Evolutionary conservation across 345 rosid species (phyloP).

Genomic region (Psidium guajava): DNA sequence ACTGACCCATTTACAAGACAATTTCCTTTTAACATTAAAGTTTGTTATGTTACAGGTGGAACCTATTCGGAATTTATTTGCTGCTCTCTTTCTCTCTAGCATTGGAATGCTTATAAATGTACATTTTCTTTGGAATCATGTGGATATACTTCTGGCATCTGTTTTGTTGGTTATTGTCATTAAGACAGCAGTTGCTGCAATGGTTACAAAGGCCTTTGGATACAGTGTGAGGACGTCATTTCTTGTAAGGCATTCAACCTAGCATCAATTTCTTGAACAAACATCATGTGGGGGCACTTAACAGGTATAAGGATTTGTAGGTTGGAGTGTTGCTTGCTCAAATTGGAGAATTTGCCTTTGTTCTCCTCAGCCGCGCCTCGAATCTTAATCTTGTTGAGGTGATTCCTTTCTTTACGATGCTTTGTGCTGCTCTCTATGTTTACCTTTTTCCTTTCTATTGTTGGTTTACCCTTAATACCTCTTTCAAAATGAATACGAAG

Average conservation of each 20-base stretch:
- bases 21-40: not conserved
- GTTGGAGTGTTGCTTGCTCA: slow-evolving; percentile 93
- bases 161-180: slow-evolving; percentile 86
- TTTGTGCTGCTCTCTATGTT: not conserved
- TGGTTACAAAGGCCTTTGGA: slow-evolving; percentile 70
- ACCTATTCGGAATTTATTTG: slow-evolving; percentile 93
- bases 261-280: not conserved
- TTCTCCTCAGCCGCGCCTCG: slow-evolving; percentile 89
- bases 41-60: slow-evolving; percentile 39
- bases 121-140: slow-evolving; percentile 96
- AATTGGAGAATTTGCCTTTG: slow-evolving; percentile 98
- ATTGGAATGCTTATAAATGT: slow-evolving; percentile 98
- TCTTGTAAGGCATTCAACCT: slow-evolving; percentile 43
- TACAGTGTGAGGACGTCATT: slow-evolving; percentile 82
- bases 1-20: not conserved
- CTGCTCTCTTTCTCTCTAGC: slow-evolving; percentile 92
- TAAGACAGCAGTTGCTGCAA: slow-evolving; percentile 70
- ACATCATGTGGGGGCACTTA: not conserved
- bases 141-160: slow-evolving; percentile 92
- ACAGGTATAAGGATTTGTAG: slow-evolving; percentile 17
- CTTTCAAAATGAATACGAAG: not conserved
- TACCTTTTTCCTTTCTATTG: not conserved
- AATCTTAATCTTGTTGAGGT: slow-evolving; percentile 93
- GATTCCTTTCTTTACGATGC: not conserved
- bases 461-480: not conserved